phyloP scores from a whole-genome alignment of 257 asterid species.

The Jacaranda mimosifolia region DNA sequence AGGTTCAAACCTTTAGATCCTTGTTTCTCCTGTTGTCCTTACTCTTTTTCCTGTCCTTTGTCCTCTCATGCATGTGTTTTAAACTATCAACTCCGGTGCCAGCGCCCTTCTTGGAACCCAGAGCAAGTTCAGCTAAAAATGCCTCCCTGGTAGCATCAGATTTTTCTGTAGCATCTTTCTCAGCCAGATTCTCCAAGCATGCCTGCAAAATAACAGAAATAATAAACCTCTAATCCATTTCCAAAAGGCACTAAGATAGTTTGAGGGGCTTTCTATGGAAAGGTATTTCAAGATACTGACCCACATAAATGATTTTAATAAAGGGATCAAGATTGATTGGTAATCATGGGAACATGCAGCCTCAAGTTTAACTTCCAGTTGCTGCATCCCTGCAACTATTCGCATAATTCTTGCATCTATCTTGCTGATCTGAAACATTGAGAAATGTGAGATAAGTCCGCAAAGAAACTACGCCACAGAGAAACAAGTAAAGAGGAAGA shows the following conservation, averaged over 20 bases:
- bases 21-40: conserved; percentile 74
- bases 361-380: conserved; percentile 75
- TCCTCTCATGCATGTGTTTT: conserved; percentile 68
- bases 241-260: conserved; percentile 21
- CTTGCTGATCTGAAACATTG: conserved; percentile 84
- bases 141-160: conserved; percentile 98
- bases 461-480: conserved; percentile 19
- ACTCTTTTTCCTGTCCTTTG: conserved; percentile 82
- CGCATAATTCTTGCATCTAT: conserved; percentile 85
- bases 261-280: not conserved
- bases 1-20: conserved; percentile 81
- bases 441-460: conserved; percentile 44
- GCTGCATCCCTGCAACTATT: conserved; percentile 72
- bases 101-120: conserved; percentile 71
- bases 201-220: conserved; percentile 58
- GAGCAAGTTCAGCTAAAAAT: conserved; percentile 93
- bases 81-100: conserved; percentile 63
- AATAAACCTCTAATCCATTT: conserved; percentile 29
- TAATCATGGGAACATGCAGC: conserved; percentile 76
- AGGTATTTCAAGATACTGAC: conserved; percentile 50
- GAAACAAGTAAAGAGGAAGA: conserved; percentile 24
- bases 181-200: conserved; percentile 84
- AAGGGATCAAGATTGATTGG: conserved; percentile 71
- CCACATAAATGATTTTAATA: conserved; percentile 84
- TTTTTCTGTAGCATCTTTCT: conserved; percentile 94